Evolutionary conservation across 495 filamentous ascomycete species (phyloP).

Genomic region (Penicillium salamii): DNA sequence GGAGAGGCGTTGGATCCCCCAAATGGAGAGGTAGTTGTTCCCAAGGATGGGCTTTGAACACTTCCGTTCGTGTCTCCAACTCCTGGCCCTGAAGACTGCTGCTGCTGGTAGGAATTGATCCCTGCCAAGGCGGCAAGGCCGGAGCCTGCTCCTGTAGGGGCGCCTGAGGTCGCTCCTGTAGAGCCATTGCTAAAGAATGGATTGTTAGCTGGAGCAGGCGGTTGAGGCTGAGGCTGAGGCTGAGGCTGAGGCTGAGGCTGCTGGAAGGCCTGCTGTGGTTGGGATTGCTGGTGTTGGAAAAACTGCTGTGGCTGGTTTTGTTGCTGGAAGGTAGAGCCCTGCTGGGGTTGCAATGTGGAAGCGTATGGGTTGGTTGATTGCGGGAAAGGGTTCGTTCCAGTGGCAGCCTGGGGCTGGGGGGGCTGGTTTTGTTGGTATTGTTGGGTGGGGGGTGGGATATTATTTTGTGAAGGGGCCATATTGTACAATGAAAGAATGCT

Average conservation of each 20-base stretch:
- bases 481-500: conserved; percentile 87
- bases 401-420: background rate
- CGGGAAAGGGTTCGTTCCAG: conserved; percentile 20
- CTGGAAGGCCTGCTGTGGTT: conserved; percentile 26
- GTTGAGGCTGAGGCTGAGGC: background rate
- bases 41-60: background rate
- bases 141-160: conserved; percentile 10
- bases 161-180: background rate
- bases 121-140: conserved; percentile 26
- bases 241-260: background rate
- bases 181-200: conserved; percentile 32
- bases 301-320: conserved; percentile 30
- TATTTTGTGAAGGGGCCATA: conserved; percentile 63
- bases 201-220: conserved; percentile 30
- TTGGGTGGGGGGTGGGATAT: conserved; percentile 32
- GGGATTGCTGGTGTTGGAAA: too few species aligned
- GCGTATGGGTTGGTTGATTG: conserved; percentile 20
- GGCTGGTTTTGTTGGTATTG: conserved; percentile 27
- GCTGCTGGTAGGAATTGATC: conserved; percentile 9
- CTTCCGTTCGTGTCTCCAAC: conserved; percentile 8
- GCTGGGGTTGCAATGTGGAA: conserved; percentile 26
- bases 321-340: conserved; percentile 3
- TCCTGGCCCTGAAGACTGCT: conserved; percentile 16
- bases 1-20: conserved; percentile 9
- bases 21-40: conserved; percentile 11